Percentiles rank a stretch among this genome's conserved stretches.
Evolutionary conservation across 371 early-diverging fungal species (phyloP).

Genomic region (Fennellomyces sp.): DNA sequence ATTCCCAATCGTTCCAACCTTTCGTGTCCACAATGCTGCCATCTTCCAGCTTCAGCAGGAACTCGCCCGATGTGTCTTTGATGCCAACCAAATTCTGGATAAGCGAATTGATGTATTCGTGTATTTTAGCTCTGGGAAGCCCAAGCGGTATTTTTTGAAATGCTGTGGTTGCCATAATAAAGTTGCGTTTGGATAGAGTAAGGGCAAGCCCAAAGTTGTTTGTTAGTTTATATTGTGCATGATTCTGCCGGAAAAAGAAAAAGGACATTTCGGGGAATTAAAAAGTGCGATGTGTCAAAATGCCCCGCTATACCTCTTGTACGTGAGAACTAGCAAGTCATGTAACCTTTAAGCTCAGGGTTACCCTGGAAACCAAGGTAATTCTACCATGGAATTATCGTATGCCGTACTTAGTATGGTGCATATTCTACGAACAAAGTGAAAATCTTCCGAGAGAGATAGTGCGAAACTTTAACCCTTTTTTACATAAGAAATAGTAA

Average conservation of each 20-base stretch:
- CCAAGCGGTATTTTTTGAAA: slow-evolving; percentile 10
- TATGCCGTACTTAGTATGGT: too few species aligned
- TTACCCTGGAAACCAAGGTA: background rate
- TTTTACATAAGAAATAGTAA: too few species aligned
- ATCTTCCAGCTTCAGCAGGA: slow-evolving; percentile 19
- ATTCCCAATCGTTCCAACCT: slow-evolving; percentile 33
- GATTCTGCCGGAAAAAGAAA: too few species aligned
- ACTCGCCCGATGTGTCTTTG: slow-evolving; percentile 22
- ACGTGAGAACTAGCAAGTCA: background rate
- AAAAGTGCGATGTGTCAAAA: background rate
- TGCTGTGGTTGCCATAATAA: background rate
- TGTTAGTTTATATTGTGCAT: background rate
- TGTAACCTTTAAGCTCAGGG: background rate
- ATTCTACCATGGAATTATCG: too few species aligned
- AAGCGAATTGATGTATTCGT: slow-evolving; percentile 14
- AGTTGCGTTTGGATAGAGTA: too few species aligned
- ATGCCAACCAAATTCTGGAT: slow-evolving; percentile 21
- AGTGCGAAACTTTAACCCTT: too few species aligned
- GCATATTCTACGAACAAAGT: too few species aligned
- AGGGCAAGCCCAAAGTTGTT: too few species aligned
- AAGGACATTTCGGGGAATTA: background rate
- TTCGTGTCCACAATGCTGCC: slow-evolving; percentile 26
- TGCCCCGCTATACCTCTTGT: background rate
- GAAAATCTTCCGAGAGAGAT: too few species aligned
- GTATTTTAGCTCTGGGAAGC: slow-evolving; percentile 8